Evolutionary conservation across 208 protist genomes (phyloP).

Genomic region (Leishmania mexicana): DNA sequence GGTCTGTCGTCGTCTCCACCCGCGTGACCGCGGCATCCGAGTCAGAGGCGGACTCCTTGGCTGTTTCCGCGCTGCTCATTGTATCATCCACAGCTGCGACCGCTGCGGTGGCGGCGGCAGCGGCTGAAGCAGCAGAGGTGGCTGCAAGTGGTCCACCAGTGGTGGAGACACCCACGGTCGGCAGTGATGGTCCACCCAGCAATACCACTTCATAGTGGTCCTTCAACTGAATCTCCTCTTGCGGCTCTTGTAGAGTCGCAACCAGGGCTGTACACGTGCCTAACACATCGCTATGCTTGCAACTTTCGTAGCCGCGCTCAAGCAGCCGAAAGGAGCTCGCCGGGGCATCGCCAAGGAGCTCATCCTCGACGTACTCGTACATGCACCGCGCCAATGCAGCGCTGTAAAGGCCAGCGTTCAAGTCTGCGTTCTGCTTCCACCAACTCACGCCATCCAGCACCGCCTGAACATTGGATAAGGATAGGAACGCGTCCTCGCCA

Average conservation of each 20-base stretch:
- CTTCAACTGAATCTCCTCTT: conserved; percentile 40
- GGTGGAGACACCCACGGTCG: background rate
- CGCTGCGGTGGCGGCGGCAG: background rate
- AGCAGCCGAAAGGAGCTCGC: conserved; percentile 59
- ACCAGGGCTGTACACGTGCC: conserved; percentile 74
- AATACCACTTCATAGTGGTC: conserved; percentile 39
- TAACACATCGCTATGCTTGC: conserved; percentile 51
- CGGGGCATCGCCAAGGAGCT: conserved; percentile 55
- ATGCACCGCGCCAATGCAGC: conserved; percentile 60
- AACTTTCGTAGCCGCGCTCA: conserved; percentile 53
- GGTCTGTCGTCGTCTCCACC: conserved; percentile 11
- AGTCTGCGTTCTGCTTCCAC: conserved; percentile 64
- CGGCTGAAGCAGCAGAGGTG: background rate
- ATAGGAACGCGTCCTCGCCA: conserved; percentile 78
- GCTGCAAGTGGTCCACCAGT: background rate
- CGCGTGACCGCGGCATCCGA: background rate
- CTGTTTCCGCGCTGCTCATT: background rate
- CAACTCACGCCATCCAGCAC: conserved; percentile 82
- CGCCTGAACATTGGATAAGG: conserved; percentile 44
- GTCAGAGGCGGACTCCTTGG: background rate
- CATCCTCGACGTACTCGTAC: conserved; percentile 71
- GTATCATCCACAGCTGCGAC: background rate
- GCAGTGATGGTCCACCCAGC: conserved; percentile 23
- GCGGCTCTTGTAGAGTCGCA: conserved; percentile 56
- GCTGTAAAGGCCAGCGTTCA: conserved; percentile 72